Evolutionary conservation across 2,329 filamentous ascomycete species (phyloP).

Genomic region (Hymenoscyphus albidus): DNA sequence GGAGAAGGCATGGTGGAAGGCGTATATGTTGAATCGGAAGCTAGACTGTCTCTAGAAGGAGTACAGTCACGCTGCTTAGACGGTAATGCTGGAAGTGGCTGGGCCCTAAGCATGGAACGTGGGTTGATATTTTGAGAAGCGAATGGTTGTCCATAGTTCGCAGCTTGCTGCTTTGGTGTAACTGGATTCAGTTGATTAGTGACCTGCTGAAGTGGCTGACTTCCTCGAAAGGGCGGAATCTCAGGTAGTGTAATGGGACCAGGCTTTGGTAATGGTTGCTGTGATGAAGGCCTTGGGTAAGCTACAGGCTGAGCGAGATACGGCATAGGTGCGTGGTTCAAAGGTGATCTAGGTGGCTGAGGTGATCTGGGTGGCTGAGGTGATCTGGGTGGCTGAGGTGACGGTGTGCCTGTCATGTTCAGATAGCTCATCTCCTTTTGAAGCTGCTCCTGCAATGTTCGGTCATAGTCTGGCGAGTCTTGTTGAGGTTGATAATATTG

Average conservation of each 20-base stretch:
- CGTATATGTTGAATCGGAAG: slow-evolving; percentile 31
- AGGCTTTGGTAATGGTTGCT: slow-evolving; percentile 36
- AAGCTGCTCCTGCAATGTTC: slow-evolving; percentile 58
- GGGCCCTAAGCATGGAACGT: slow-evolving; percentile 25
- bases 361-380: slow-evolving; percentile 25
- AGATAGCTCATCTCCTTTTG: slow-evolving; percentile 58
- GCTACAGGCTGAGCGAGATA: slow-evolving; percentile 19
- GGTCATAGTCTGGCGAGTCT: slow-evolving; percentile 58
- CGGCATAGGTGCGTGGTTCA: slow-evolving; percentile 24
- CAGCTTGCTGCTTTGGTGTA: slow-evolving; percentile 28
- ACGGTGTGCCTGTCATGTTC: slow-evolving; percentile 41
- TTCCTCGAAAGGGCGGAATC: slow-evolving; percentile 36
- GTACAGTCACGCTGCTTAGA: slow-evolving; percentile 34
- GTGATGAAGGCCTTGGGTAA: slow-evolving; percentile 30
- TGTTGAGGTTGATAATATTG: slow-evolving; percentile 44
- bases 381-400: slow-evolving; percentile 28
- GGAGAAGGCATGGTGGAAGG: slow-evolving; percentile 53
- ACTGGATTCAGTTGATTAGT: slow-evolving; percentile 31
- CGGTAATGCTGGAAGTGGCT: slow-evolving; percentile 33
- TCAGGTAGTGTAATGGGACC: slow-evolving; percentile 36
- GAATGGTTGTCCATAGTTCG: slow-evolving; percentile 15
- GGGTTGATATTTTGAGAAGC: slow-evolving; percentile 31
- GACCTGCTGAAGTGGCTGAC: slow-evolving; percentile 30
- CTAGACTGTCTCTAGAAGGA: slow-evolving; percentile 27
- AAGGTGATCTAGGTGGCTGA: slow-evolving; percentile 24